phyloP scores from a whole-genome alignment of 208 protist genomes.

The Phytomonas sp. region DNA sequence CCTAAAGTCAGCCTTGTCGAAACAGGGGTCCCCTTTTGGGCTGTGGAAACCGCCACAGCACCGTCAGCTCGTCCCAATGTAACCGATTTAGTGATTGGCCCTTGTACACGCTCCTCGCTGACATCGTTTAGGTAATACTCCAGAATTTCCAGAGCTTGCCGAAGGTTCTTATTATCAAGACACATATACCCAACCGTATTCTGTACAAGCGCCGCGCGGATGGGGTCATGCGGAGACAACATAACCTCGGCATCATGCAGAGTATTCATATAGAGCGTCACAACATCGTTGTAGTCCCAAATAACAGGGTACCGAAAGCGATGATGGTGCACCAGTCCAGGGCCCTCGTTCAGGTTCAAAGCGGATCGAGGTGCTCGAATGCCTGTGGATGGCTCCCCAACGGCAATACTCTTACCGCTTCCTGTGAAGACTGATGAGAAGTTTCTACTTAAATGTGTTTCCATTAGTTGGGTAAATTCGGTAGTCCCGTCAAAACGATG shows the following conservation, averaged over 20 bases:
- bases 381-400: not conserved
- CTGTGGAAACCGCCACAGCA: not conserved
- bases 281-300: slow-evolving; percentile 38
- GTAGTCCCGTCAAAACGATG: not conserved
- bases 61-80: not conserved
- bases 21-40: not conserved
- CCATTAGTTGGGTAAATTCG: not conserved
- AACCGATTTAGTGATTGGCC: slow-evolving; percentile 6
- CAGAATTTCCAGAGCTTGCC: slow-evolving; percentile 28
- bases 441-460: not conserved
- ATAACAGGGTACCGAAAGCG: slow-evolving; percentile 65
- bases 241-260: slow-evolving; percentile 58
- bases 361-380: not conserved
- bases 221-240: slow-evolving; percentile 76
- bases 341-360: slow-evolving; percentile 13
- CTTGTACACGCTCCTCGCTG: slow-evolving; percentile 52
- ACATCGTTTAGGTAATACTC: slow-evolving; percentile 62
- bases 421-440: not conserved
- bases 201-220: slow-evolving; percentile 73
- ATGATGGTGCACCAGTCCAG: slow-evolving; percentile 48
- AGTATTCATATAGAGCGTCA: slow-evolving; percentile 42
- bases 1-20: not conserved
- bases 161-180: slow-evolving; percentile 16
- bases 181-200: slow-evolving; percentile 61
- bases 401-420: not conserved